Base-by-base conservation (phyloP, 2,329 filamentous ascomycete genomes). In the Macroventuria anomochaeta region DNA sequence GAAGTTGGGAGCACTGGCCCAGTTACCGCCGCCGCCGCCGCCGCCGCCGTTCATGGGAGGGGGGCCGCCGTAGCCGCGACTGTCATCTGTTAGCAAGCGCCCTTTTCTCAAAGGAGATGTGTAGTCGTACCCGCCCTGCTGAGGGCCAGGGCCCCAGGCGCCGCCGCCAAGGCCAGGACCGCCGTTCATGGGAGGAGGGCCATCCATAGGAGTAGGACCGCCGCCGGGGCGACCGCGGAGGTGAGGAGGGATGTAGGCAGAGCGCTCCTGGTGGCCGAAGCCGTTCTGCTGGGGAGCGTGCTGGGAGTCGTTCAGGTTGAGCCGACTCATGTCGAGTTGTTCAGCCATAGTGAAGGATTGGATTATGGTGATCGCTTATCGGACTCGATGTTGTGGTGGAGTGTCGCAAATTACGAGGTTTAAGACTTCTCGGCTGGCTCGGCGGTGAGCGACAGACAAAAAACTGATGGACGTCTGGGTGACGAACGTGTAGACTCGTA, bases 161-260 rank as follows among this genome's bases (percentile, higher is more conserved):
- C 84, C 86, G 74, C 83, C 83, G 76, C 84, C 85, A 46, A 88
- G 77, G 48, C 59, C 63, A 37, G 66, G 71, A 52, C 82, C 83
- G 74, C 84, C 85, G 53, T 87, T 80, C 49, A 83, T 80, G 42
- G 63, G 76, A 63, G 77, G 74, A 44, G 70, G 69, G 38, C 67
- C 73, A 58, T 78, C 77, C 61, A 77, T 73, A 10, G 73, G 69
- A 52, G 72, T 73, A 15, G 65, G 62, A 15, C 55, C 62, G 34
- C 58, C 60, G 53, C 70, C 63, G 53, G 74, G 71, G 53, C 73
- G 71, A 33, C 72, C 72, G 72, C 90, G 87, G 82, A 93, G 86
- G 77, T 95, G 91, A 76, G 90, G 90, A 63, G 90, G 90, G 64
- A 95, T 92, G 82, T 95, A 95, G 52, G 85, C 82, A 73, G 89